Percentiles rank a stretch among this genome's conserved stretches.
Conservation (phyloP, 192 early-diverging fungal species). For the Podila epicladia region DNA sequence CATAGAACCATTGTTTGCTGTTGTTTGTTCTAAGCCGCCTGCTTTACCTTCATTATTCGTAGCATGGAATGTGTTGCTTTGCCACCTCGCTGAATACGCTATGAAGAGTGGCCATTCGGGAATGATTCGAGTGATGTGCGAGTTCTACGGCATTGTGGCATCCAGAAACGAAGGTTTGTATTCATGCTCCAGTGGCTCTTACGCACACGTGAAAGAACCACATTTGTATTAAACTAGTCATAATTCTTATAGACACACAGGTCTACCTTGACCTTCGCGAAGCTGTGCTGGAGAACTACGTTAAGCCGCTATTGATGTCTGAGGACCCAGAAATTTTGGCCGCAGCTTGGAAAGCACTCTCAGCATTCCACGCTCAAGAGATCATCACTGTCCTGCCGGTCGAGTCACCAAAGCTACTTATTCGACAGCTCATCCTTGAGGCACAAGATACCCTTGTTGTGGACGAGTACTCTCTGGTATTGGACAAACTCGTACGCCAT, state of each 20-base stretch:
- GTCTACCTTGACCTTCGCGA: slow-evolving; percentile 56
- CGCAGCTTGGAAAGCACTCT: slow-evolving; percentile 51
- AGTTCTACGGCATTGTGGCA: slow-evolving; percentile 58
- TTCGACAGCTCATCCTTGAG: slow-evolving; percentile 23
- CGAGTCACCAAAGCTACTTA: slow-evolving; percentile 49
- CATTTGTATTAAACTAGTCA: neutral
- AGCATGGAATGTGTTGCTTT: slow-evolving; percentile 61
- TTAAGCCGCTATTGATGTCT: slow-evolving; percentile 50
- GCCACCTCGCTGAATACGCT: slow-evolving; percentile 54
- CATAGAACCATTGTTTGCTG: neutral
- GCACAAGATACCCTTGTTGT: slow-evolving; percentile 7
- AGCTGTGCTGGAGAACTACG: slow-evolving; percentile 47
- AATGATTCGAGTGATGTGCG: slow-evolving; percentile 55
- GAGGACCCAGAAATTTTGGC: slow-evolving; percentile 26
- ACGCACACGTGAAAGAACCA: neutral
- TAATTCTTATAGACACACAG: slow-evolving; percentile 48
- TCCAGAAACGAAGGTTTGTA: slow-evolving; percentile 58
- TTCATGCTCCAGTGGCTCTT: neutral
- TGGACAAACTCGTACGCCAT: slow-evolving; percentile 58
- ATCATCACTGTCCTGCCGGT: slow-evolving; percentile 45
- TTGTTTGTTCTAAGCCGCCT: neutral
- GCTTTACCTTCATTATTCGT: neutral
- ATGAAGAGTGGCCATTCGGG: slow-evolving; percentile 22
- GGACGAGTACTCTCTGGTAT: slow-evolving; percentile 40
- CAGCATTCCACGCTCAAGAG: slow-evolving; percentile 53